These are phyloP conservation scores for Hymenoscyphus fraxineus DNA, from an alignment of 2,329 filamentous ascomycete species.

Conservation along the genomic window DNA sequence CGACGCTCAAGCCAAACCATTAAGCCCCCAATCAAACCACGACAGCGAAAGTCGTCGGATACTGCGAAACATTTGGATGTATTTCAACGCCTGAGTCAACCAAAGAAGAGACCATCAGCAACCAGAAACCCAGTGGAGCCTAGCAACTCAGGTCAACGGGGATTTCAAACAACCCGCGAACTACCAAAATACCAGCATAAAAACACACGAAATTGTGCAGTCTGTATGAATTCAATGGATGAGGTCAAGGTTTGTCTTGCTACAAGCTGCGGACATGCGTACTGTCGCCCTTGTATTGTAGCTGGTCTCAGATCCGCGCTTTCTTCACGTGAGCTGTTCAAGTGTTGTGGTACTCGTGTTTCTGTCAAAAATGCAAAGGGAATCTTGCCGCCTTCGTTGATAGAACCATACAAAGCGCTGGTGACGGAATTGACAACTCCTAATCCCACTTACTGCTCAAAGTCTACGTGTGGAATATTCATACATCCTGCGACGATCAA, in stretches of 20 bases:
- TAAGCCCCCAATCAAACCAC: background rate
- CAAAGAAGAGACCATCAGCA: background rate
- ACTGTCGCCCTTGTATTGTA: conserved; percentile 23
- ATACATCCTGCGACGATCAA: conserved; percentile 27
- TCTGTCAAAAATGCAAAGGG: background rate
- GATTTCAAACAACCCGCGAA: background rate
- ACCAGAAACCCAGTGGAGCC: background rate
- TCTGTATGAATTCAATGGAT: conserved; percentile 21
- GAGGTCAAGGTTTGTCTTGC: conserved; percentile 18
- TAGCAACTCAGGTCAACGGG: background rate
- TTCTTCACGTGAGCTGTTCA: conserved; percentile 20
- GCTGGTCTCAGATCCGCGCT: conserved; percentile 23
- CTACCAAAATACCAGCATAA: background rate
- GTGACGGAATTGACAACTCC: conserved; percentile 29
- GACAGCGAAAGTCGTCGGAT: background rate
- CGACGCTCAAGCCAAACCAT: conserved; percentile 8
- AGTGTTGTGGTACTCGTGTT: conserved; percentile 21
- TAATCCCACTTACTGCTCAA: conserved; percentile 30
- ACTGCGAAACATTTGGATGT: background rate
- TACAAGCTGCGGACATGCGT: conserved; percentile 21
- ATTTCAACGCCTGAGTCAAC: background rate
- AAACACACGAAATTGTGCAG: conserved; percentile 15
- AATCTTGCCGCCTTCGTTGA: conserved; percentile 15
- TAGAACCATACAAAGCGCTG: conserved; percentile 23
- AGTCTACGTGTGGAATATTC: conserved; percentile 25